These are phyloP conservation scores for Eleusine indica DNA, from an alignment of 176 grass and related monocot genomes.

Conservation along the genomic window DNA sequence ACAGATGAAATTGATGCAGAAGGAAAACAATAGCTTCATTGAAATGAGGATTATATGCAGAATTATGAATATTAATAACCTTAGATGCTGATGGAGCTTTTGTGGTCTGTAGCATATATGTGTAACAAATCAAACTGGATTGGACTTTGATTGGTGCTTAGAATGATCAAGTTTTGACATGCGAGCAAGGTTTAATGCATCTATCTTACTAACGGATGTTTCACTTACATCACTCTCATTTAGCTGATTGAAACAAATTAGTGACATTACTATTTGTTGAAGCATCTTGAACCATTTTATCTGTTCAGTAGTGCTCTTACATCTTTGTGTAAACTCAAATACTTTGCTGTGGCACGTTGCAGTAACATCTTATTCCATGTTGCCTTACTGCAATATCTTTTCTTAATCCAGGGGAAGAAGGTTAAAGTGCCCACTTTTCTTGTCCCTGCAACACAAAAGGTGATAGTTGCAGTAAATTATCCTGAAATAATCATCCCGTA, in stretches of 20 bases:
- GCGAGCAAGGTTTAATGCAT: no score
- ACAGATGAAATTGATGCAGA: neutral
- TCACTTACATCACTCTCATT: neutral
- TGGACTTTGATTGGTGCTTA: neutral
- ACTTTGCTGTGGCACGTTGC: constrained; percentile 5
- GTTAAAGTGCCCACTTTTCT: constrained; percentile 97
- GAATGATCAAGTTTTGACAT: no score
- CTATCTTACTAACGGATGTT: neutral
- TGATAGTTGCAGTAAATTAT: constrained; percentile 28
- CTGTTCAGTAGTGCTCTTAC: neutral
- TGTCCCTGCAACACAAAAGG: constrained; percentile 97
- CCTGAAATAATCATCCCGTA: neutral
- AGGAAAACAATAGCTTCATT: neutral
- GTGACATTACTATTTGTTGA: neutral
- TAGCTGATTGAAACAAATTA: neutral
- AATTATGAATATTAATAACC: neutral
- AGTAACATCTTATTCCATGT: constrained; percentile 20
- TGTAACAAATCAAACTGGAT: neutral
- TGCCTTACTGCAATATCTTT: constrained; percentile 26
- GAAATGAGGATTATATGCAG: neutral
- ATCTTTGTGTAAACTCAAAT: constrained; percentile 18
- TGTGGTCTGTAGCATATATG: neutral
- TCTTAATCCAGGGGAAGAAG: constrained; percentile 72
- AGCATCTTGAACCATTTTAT: neutral
- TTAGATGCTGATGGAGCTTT: neutral